These are phyloP conservation scores for Mucor sp. DNA, from an alignment of 371 early-diverging fungal genomes.

Conservation along the genomic window DNA sequence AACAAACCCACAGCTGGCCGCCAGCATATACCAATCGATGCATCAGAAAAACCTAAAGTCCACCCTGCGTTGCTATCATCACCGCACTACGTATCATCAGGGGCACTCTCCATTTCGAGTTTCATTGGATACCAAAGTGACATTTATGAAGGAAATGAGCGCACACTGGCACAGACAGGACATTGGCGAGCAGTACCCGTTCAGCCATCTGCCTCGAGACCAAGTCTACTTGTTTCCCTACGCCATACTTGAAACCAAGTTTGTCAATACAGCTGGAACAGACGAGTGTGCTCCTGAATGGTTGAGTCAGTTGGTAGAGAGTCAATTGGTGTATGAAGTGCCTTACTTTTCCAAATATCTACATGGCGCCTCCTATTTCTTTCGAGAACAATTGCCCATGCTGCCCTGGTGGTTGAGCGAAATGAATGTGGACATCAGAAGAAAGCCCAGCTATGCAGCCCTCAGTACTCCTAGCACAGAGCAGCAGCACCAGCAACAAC, in stretches of 20 bases:
- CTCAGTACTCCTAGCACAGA: conserved; percentile 5
- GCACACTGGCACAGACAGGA: conserved; percentile 1
- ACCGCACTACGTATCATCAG: conserved; percentile 11
- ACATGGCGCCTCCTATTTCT: conserved; percentile 89
- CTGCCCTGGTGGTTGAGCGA: conserved; percentile 95
- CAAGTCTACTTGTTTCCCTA: conserved; percentile 88
- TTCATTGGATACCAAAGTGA: conserved; percentile 19
- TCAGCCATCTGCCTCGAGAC: background rate
- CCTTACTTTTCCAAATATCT: conserved; percentile 97
- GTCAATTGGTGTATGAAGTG: conserved; percentile 88
- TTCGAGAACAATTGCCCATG: conserved; percentile 74
- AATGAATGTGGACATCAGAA: conserved; percentile 87
- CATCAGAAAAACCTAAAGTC: conserved; percentile 9
- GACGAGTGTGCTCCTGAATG: conserved; percentile 78
- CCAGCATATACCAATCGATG: conserved; percentile 5
- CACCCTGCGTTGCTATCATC: conserved; percentile 14
- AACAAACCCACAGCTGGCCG: background rate
- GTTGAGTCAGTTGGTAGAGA: conserved; percentile 83
- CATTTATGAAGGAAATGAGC: conserved; percentile 12
- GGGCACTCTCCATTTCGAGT: background rate
- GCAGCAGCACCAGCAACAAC: background rate
- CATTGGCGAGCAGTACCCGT: background rate
- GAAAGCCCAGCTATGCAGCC: conserved; percentile 22
- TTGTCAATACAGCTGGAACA: conserved; percentile 53
- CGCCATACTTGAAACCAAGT: conserved; percentile 94